Base-by-base conservation (phyloP, 2,329 filamentous ascomycete species). In the Paecilomyces variotii region DNA sequence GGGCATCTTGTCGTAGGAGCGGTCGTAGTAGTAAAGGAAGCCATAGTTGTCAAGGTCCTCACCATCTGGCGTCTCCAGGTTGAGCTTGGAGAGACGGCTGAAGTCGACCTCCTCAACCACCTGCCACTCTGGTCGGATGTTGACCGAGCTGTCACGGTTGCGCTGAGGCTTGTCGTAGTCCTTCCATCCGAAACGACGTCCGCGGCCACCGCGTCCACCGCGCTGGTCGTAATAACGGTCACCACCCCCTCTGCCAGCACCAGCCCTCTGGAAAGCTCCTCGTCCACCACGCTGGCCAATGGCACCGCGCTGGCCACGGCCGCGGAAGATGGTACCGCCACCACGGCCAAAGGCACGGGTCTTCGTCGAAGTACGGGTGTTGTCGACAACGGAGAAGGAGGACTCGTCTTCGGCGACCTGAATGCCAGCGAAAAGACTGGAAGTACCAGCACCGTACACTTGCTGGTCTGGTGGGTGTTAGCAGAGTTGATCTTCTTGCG, bases 101-200 rank as follows among this genome's bases (percentile, higher is more conserved):
- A 96, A 99, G 77, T 99, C 94, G 74, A 99, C 97, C 83, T 99
- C 94, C 80, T 99, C 94, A 69, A 97, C 82, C 79, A 99, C 84
- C 71, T 86, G 84, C 94, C 94, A 99, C 74, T 97, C 92, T 25
- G 92, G 85, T 79, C 95, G 95, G 77, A 97, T 91, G 79, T 93
- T 93, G 72, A 99, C 90, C 35, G 91, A 96, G 10, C 93, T 89
- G 79, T 99, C 94, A 61, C 94, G 90, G 78, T 96, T 97, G 70
- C 94, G 88, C 75, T 93, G 86, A 61, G 94, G 94, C 86, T 97
- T 97, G 81, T 99, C 94, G 74, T 91, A 96, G 75, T 99, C 94
- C 79, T 94, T 96, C 93, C 94, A 97, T 73, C 94, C 94, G 71
- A 97, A 97, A 67, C 94, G 87, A 66, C 94, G 88, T 61, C 90